phyloP scores from a whole-genome alignment of 2,329 filamentous ascomycete genomes.

The Cryphonectria radicalis region DNA sequence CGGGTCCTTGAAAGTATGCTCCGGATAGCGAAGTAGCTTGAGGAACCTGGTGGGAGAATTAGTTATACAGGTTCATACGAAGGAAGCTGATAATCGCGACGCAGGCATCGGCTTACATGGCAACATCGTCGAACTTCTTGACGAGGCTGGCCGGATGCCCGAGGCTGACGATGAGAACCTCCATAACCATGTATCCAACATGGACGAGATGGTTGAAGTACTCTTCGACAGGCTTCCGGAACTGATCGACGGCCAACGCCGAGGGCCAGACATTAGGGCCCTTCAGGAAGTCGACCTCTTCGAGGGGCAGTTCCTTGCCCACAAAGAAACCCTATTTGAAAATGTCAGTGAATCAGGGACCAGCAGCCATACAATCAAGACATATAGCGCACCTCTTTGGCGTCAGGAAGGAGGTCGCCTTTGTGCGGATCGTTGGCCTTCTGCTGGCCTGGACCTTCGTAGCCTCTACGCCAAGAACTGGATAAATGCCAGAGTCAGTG shows the following conservation, averaged over 20 bases:
- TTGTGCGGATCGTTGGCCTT: neutral
- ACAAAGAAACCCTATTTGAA: neutral
- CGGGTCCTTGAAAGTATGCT: neutral
- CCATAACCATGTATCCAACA: constrained; percentile 5
- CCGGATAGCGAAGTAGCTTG: constrained; percentile 8
- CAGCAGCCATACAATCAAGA: neutral
- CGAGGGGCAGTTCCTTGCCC: neutral
- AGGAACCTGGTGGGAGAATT: neutral
- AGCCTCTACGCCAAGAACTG: neutral
- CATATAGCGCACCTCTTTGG: neutral
- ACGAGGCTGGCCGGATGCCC: neutral
- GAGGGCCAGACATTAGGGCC: constrained; percentile 13
- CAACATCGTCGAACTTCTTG: neutral
- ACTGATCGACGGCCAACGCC: neutral
- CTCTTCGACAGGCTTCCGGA: constrained; percentile 6
- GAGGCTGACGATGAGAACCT: constrained; percentile 7
- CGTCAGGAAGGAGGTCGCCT: constrained; percentile 2
- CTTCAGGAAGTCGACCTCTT: neutral
- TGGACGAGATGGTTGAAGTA: neutral
- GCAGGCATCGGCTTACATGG: neutral
- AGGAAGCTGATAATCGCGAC: neutral
- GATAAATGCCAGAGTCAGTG: neutral
- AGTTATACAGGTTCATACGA: neutral
- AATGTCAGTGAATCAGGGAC: neutral
- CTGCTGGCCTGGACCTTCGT: neutral